phyloP scores from a whole-genome alignment of 2,329 filamentous ascomycete species.

The Didymosphaeria variabile region DNA sequence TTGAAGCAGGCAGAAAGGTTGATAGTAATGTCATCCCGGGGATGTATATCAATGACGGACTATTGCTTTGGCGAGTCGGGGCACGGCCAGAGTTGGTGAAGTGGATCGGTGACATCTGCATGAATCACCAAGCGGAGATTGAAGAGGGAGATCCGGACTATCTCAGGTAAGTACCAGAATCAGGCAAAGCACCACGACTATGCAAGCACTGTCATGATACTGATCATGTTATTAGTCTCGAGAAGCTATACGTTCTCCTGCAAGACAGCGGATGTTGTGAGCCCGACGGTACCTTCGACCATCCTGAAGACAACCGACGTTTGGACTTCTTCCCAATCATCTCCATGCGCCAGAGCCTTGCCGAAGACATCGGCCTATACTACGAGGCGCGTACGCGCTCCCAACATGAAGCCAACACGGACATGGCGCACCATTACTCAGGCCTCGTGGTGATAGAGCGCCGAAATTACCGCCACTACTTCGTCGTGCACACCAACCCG shows the following conservation, averaged over 20 bases:
- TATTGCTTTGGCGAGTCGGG: constrained; percentile 43
- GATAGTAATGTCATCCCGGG: constrained; percentile 25
- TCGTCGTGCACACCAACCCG: constrained; percentile 43
- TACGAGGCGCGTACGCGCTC: constrained; percentile 30
- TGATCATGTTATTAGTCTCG: constrained; percentile 20
- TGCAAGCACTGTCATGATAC: neutral
- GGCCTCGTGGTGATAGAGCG: constrained; percentile 31
- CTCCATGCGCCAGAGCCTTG: constrained; percentile 30
- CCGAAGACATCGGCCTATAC: constrained; percentile 33
- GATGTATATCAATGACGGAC: constrained; percentile 32
- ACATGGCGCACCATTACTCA: constrained; percentile 39
- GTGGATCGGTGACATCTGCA: constrained; percentile 30
- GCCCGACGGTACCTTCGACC: constrained; percentile 28
- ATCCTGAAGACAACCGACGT: constrained; percentile 18
- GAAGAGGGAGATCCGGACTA: constrained; percentile 28
- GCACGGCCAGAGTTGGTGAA: constrained; percentile 44
- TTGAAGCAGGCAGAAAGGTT: constrained; percentile 29
- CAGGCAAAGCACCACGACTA: too few species aligned
- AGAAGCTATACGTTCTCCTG: constrained; percentile 39
- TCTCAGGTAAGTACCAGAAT: constrained; percentile 25
- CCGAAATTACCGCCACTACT: constrained; percentile 42
- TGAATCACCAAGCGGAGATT: constrained; percentile 29
- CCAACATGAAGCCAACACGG: constrained; percentile 34
- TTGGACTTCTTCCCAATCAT: constrained; percentile 43
- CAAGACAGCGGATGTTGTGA: constrained; percentile 34